Conservation (phyloP, 148 eudicot species). For the Silene conica region DNA sequence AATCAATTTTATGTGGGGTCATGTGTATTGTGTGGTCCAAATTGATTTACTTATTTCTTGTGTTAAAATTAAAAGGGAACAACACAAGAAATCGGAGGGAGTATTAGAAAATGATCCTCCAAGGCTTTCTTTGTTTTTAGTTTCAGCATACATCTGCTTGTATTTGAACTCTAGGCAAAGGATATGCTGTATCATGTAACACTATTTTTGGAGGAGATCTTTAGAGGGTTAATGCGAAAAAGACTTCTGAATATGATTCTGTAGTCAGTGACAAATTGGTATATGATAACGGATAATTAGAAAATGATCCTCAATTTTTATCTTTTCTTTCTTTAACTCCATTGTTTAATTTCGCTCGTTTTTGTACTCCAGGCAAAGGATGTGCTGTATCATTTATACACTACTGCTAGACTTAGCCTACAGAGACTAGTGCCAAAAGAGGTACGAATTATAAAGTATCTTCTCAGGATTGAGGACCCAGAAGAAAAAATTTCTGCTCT, state of each 20-base stretch:
- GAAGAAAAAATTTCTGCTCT: conserved; percentile 65
- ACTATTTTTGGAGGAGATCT: conserved; percentile 57
- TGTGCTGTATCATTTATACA: conserved; percentile 69
- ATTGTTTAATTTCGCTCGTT: not conserved
- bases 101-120: not conserved
- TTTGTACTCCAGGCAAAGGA: conserved; percentile 58
- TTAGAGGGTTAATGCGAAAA: conserved; percentile 80
- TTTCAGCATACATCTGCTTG: not conserved
- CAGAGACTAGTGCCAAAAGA: conserved; percentile 85
- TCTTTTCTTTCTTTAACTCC: not conserved
- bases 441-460: conserved; percentile 71
- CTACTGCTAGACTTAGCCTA: conserved; percentile 57
- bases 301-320: not conserved
- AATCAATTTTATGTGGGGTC: too few relatives aligned
- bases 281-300: not conserved
- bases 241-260: conserved; percentile 58
- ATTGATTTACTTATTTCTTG: too few relatives aligned
- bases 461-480: conserved; percentile 74
- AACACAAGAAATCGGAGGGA: too few relatives aligned
- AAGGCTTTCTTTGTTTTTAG: not conserved
- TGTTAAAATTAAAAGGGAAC: too few relatives aligned
- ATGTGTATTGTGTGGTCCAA: too few relatives aligned
- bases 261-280: too few relatives aligned
- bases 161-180: conserved; percentile 45
- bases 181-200: conserved; percentile 71